A percentile compares a stretch with the other conserved stretches of the same genome.
These are phyloP conservation scores for Linnemannia hyalina DNA, from an alignment of 192 early-diverging fungal genomes.

Conservation along the genomic window DNA sequence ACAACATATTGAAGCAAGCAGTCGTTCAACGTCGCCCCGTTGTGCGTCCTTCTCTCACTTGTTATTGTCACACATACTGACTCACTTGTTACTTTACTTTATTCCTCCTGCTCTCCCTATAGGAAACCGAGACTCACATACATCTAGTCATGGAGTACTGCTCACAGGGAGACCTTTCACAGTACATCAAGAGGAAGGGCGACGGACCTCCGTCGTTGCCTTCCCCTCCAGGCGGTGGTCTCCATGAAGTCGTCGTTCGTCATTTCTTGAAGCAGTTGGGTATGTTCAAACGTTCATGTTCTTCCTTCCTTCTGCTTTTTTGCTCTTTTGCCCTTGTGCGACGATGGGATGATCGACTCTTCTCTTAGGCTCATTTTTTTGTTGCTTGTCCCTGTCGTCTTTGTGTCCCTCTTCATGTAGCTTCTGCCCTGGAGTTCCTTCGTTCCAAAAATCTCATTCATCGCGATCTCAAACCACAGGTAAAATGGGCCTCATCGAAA, in stretches of 20 bases:
- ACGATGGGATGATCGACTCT: background rate
- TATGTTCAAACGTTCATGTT: conserved; percentile 48
- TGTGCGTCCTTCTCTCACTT: background rate
- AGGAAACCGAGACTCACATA: conserved; percentile 95
- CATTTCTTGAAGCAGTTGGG: conserved; percentile 90
- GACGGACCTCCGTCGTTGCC: conserved; percentile 61
- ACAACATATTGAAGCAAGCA: background rate
- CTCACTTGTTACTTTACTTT: background rate
- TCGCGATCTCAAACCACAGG: conserved; percentile 98
- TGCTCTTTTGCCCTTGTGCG: conserved; percentile 14
- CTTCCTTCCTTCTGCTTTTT: background rate
- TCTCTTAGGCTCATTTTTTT: background rate
- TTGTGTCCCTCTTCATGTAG: conserved; percentile 40
- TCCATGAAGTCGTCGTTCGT: conserved; percentile 84
- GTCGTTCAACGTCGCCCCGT: background rate
- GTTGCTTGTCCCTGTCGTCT: background rate
- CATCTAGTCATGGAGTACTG: conserved; percentile 99
- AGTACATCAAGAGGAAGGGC: conserved; percentile 84
- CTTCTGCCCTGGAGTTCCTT: conserved; percentile 90
- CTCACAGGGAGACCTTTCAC: conserved; percentile 92
- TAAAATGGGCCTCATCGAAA: conserved; percentile 38
- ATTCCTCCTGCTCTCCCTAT: background rate
- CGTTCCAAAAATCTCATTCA: conserved; percentile 91
- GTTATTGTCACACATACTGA: background rate
- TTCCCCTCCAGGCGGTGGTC: conserved; percentile 79